Evolutionary conservation across 495 filamentous ascomycete genomes (phyloP), one percentile per base, ranked within the genome.

Genomic region (Extremus antarcticus): DNA sequence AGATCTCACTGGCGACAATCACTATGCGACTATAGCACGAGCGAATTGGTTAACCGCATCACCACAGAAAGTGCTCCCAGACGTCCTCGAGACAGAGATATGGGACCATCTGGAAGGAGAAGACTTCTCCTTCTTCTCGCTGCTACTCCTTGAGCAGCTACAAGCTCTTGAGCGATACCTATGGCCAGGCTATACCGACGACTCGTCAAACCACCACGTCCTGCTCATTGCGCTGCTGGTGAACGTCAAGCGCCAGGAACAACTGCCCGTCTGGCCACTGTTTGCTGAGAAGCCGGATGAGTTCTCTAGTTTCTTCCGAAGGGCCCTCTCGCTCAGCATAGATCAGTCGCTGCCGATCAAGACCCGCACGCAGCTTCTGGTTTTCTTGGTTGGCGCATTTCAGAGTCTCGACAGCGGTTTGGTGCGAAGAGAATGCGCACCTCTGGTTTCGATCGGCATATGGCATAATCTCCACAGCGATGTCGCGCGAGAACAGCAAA

Each of bases 351-450:
- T 95, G 17, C 75, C 85, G 2, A 74, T 78, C 29, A 76, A 73
- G 11, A 79, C 94, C 48, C 81, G 88, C 51, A 84, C 85, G 1
- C 81, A 92, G 21, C 78, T 97, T 24, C 70, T 97, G 2, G 84
- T 82, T 15, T 95, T 94, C 68, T 78, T 95, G 54, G 90, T 95
- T 51, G 80, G 82, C 60, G 87, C 91, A 51, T 97, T 95, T 68
- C 90, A 95, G 70, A 95, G 90, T 21, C 78, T 97, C 17, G 92
- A 99, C 62, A 94, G 84, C 69, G 77, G 76, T 20, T 76, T 95
- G 48, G 86, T 97, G 25, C 79, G 92, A 47, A 97, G 94, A 65
- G 91, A 99, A 73, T 96, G 91, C 70, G 94, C 90, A 41, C 87
- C 92, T 11, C 74, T 99, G 39, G 91, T 99, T 41, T 90, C 88